Conservation (phyloP, 208 protist species). For the Leishmania tropica region DNA sequence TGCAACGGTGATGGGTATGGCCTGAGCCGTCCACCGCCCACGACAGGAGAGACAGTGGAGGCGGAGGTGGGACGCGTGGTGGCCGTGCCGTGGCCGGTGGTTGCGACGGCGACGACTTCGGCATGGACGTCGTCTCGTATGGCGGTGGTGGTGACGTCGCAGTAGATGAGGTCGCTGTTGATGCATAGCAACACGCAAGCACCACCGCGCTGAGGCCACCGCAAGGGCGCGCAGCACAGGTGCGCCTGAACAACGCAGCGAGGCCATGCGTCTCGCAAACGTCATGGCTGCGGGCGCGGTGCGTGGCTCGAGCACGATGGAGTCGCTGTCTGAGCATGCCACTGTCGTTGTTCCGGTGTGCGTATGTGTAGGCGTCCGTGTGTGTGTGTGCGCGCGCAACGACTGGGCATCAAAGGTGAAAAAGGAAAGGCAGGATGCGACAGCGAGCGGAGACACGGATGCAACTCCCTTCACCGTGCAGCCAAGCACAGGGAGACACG, state of each 20-base stretch:
- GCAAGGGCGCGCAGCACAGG: not conserved
- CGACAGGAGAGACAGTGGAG: conserved; percentile 71
- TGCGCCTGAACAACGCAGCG: not conserved
- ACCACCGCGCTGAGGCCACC: not conserved
- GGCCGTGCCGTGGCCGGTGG: not conserved
- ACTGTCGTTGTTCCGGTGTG: not conserved
- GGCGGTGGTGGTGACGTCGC: not conserved
- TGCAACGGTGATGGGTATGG: conserved; percentile 53
- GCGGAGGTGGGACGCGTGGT: conserved; percentile 8
- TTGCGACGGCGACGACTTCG: not conserved
- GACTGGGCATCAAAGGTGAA: not conserved
- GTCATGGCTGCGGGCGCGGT: not conserved
- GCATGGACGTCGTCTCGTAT: not conserved
- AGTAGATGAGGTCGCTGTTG: not conserved
- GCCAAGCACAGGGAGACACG: not conserved
- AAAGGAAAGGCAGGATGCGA: not conserved
- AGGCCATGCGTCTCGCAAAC: not conserved
- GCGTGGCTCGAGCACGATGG: not conserved
- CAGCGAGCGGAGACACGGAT: not conserved
- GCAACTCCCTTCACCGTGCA: not conserved
- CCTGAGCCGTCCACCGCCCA: conserved; percentile 73
- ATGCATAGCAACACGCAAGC: not conserved
- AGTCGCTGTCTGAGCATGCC: not conserved
- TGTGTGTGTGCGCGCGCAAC: not conserved
- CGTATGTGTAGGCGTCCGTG: not conserved